phyloP scores from a whole-genome alignment of 2,329 filamentous ascomycete genomes.

The Coniochaeta sp. region DNA sequence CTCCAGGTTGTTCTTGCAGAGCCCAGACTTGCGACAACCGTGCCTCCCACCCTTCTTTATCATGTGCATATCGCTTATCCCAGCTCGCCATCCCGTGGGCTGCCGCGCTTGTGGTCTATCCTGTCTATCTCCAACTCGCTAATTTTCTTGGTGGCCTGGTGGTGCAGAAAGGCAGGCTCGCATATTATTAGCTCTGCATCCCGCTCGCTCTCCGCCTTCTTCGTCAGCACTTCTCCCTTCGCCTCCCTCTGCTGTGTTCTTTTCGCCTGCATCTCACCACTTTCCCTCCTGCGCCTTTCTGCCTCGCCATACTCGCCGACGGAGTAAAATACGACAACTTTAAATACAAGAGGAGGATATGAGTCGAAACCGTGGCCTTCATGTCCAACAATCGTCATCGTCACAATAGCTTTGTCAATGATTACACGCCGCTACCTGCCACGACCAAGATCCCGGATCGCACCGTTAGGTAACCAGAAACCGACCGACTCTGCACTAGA shows the following conservation, averaged over 20 bases:
- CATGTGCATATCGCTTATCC: background rate
- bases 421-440: background rate
- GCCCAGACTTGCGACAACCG: background rate
- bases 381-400: background rate
- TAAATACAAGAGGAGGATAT: background rate
- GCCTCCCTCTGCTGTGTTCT: background rate
- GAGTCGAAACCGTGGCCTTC: background rate
- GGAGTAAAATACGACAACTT: background rate
- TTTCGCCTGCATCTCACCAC: background rate
- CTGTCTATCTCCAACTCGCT: background rate
- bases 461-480: background rate
- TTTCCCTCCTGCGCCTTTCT: background rate
- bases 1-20: background rate
- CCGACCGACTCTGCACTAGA: background rate
- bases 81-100: background rate
- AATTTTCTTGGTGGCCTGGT: background rate
- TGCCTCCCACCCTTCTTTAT: background rate
- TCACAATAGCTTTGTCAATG: background rate
- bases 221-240: background rate
- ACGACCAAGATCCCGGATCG: background rate
- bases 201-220: background rate
- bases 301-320: background rate
- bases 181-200: constrained; percentile 2
- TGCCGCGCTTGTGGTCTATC: background rate
- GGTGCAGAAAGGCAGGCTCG: background rate